Base-by-base conservation (phyloP, 2,329 filamentous ascomycete genomes). In the Microdochium paspali region DNA sequence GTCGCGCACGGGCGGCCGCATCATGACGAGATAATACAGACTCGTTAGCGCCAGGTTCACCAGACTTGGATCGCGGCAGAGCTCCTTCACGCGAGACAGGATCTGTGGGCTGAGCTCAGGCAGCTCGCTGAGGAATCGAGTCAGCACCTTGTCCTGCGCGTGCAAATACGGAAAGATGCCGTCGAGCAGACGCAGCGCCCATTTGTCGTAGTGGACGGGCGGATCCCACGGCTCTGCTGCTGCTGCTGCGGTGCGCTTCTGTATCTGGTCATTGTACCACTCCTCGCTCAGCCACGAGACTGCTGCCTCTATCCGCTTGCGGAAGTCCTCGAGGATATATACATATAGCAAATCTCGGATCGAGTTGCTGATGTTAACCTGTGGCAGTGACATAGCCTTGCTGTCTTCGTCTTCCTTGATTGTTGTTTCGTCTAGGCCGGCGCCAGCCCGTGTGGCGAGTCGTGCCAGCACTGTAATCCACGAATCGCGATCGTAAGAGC, bases 251-350 rank as follows among this genome's bases (percentile, higher is more conserved):
- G 67, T 63, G 66, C 50, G 56, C 43, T 58, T 52, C 48, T 75
- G 68, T 26, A 89, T 66, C 40, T 74, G 82, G 63, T 97, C 91
- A 58, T 90, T 94, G 66, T 95, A 97, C 91, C 93, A 98, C 67
- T 98, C 93, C 64, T 98, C 93, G 57, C 85, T 95, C 15, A 98
- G 75, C 93, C 93, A 98, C 7, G 85, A 84, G 46, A 97, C 89
- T 1, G 90, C 91, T 21, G 93, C 79, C 55, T 94, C 90, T 52
- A 97, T 90, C 40, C 93, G 84, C 52, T 79, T 83, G 47, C 91
- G 82, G 68, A 95, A 98, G 61, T 97, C 91, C 53, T 94, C 89
- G 52, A 97, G 79, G 44, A 97, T 79, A 62, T 95, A 96, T 47
- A 80, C 76, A 65, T 90, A 93, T 2, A 98, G 71, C 7, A 81